Evolutionary conservation across 306 rosid species (phyloP).

Genomic region (Hippophae tibetana): DNA sequence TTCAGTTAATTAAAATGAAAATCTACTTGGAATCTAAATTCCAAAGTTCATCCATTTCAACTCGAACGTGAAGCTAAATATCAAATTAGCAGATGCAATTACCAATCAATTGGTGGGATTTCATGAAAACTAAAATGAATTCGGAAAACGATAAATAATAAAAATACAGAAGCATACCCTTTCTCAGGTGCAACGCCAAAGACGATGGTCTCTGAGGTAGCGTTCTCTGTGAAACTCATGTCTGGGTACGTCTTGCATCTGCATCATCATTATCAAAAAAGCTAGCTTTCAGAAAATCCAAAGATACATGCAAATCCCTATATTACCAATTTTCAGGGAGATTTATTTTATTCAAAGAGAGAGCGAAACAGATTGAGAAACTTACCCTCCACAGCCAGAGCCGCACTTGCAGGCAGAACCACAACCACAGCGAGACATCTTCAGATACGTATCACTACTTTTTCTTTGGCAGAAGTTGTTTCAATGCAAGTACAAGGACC

Average conservation of each 20-base stretch:
- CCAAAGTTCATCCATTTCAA: too few relatives aligned
- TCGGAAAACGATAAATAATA: too few relatives aligned
- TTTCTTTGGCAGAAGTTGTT: slow-evolving; percentile 1
- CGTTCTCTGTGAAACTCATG: slow-evolving; percentile 33
- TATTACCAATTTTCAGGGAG: background rate
- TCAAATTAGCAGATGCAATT: too few relatives aligned
- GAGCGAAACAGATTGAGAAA: background rate
- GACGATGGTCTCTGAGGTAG: slow-evolving; percentile 31
- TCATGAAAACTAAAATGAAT: too few relatives aligned
- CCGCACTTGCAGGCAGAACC: slow-evolving; percentile 59
- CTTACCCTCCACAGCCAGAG: slow-evolving; percentile 50
- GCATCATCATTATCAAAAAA: too few relatives aligned
- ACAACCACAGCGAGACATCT: slow-evolving; percentile 71
- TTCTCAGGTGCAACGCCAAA: slow-evolving; percentile 49
- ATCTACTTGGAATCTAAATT: too few relatives aligned
- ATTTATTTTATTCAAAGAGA: background rate
- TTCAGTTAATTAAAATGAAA: too few relatives aligned
- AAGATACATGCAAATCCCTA: too few relatives aligned
- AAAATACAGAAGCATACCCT: slow-evolving; percentile 10
- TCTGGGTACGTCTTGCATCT: slow-evolving; percentile 63
- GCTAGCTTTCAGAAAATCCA: too few relatives aligned
- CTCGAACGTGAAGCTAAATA: too few relatives aligned
- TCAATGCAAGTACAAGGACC: background rate
- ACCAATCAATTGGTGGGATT: too few relatives aligned
- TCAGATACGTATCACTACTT: background rate